A percentile compares a stretch with the other conserved stretches of the same genome.
Conservation (phyloP, 495 filamentous ascomycete species). For the Xylaria curta region DNA sequence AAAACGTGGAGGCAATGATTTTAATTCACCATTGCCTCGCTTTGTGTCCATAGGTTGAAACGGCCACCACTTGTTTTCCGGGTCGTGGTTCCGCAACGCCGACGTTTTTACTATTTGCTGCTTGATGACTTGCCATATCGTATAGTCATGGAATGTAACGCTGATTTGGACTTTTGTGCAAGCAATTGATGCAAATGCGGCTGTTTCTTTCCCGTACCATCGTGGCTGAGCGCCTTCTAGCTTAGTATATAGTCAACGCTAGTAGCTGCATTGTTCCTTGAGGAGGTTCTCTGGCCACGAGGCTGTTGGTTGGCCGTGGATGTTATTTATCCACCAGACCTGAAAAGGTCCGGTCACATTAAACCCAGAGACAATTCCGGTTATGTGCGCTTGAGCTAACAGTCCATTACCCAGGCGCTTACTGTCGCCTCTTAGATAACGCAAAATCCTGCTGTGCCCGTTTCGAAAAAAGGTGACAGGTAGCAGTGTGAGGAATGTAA, state of each 20-base stretch:
- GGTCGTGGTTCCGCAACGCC: slow-evolving; percentile 6
- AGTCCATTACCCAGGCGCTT: slow-evolving; percentile 6
- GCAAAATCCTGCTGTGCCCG: slow-evolving; percentile 2
- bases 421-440: slow-evolving; percentile 18
- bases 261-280: slow-evolving; percentile 10
- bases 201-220: slow-evolving; percentile 1
- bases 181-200: slow-evolving; percentile 8
- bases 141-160: background rate
- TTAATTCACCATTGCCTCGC: background rate
- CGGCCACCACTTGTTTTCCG: slow-evolving; percentile 15
- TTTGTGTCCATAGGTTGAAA: slow-evolving; percentile 13
- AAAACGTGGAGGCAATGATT: slow-evolving; percentile 22
- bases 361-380: slow-evolving; percentile 4
- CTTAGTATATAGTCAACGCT: background rate
- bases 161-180: background rate
- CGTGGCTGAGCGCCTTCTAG: slow-evolving; percentile 9
- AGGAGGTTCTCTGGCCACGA: background rate
- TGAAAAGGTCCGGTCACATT: background rate
- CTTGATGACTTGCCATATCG: background rate
- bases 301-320: slow-evolving; percentile 13
- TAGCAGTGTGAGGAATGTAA: background rate
- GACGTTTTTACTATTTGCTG: background rate
- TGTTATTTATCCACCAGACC: background rate
- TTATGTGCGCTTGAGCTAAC: slow-evolving; percentile 17
- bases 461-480: slow-evolving; percentile 5